Base-by-base conservation (phyloP, 768 basidiomycete species). In the Amanita molliuscula region DNA sequence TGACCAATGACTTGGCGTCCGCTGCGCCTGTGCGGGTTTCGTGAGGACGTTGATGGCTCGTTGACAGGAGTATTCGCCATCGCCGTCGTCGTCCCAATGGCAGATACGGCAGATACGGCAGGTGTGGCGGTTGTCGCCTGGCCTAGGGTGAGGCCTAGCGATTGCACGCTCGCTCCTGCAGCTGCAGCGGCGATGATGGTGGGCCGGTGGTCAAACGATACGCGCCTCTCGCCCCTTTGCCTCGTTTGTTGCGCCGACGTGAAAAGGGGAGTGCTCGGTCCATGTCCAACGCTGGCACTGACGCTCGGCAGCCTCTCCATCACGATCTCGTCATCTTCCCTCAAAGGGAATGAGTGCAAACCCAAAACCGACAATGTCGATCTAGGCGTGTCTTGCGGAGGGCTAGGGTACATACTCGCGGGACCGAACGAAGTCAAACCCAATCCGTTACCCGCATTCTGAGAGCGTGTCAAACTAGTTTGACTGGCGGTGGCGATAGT, bases 311-410 rank as follows among this genome's bases (percentile, higher is more conserved):
- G 18, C 33, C 49, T 42, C 31, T 50, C 49, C 40, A 50, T 35
- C 31, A 50, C 41, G 35, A 50, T 44, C 11, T 43, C 49, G 25
- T 50, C 49, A 23, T 50, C 49, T 31, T 50, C 49, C 33, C 48
- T 38, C 20, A 48, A 15, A 6, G 49, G 49, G 16, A 50, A 50
- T 8, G 41, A 23, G 13, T 50, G 42, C 33, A 50, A 10, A 3
- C 49, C 41, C 33, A 50, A 18, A 3, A 38, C 41, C 26, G 49
- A 43, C 26, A 50, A 18, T 3, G 49, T 43, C 10, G 49, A 50
- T 31, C 33, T 33, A 34, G 49, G 42, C 29, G 48, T 48, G 48
- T 33, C 38, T 28, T 38, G 38, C 28, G 48, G 38, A 8, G 48
- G 48, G 23, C 16, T 40, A 6, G 49, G 41, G 23, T 50, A 50